phyloP scores from a whole-genome alignment of 306 rosid genomes.

The Acmispon strigosus region DNA sequence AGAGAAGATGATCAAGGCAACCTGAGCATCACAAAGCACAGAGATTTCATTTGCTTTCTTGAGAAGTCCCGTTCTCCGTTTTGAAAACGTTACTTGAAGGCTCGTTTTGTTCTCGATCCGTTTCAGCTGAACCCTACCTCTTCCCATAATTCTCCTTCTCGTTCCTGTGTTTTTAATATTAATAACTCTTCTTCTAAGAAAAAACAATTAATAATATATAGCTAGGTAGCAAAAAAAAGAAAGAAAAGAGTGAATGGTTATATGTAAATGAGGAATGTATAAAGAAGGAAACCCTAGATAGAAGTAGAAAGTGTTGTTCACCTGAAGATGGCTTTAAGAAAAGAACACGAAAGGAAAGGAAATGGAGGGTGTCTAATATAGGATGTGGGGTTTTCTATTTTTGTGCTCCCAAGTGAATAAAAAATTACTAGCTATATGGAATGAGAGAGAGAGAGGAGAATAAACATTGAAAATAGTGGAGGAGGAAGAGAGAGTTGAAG shows the following conservation, averaged over 20 bases:
- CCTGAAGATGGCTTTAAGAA: neutral
- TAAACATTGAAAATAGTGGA: neutral
- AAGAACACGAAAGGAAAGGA: neutral
- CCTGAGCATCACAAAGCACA: conserved; percentile 79
- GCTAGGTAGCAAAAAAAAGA: no score
- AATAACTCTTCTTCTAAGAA: neutral
- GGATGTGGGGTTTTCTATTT: conserved; percentile 30
- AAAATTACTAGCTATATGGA: neutral
- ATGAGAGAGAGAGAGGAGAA: neutral
- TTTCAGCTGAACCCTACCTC: conserved; percentile 83
- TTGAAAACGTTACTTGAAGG: conserved; percentile 78
- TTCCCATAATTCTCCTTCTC: conserved; percentile 85
- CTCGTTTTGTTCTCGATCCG: conserved; percentile 86
- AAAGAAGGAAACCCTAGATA: conserved; percentile 37
- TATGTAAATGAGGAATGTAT: no score
- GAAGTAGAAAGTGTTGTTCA: neutral
- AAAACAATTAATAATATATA: no score
- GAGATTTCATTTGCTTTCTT: conserved; percentile 91
- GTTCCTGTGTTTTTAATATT: neutral
- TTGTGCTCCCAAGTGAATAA: conserved; percentile 1
- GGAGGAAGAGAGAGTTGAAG: neutral
- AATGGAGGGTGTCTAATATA: conserved; percentile 2
- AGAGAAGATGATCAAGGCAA: conserved; percentile 71
- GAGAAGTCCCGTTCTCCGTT: conserved; percentile 58
- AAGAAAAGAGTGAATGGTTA: neutral